Base-by-base conservation (phyloP, 176 grass and related monocot species). In the Zoysia japonica region DNA sequence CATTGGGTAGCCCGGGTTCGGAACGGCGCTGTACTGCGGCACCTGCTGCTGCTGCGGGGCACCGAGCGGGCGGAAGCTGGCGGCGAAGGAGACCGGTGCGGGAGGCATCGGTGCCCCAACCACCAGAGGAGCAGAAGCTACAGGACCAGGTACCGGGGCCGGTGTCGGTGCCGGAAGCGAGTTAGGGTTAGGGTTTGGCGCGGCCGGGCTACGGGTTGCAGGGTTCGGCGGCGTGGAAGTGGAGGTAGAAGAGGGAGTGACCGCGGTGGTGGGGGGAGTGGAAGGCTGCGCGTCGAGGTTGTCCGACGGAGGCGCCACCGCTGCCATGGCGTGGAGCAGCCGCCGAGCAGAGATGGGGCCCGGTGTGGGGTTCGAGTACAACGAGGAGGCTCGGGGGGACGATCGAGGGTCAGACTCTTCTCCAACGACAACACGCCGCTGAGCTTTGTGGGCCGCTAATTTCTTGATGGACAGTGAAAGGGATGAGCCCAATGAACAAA, bases 301-400 rank as follows among this genome's bases (percentile, higher is more conserved):
- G 82, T 89, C 87, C n/a, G 71, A 66, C 49, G 82, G 78, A 46
- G 87, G 82, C 77, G 82, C 87, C 15, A 89, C 59, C 72, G 87
- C 82, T 67, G 87, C 87, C 87, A 89, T 89, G 82, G 66, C 67
- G 46, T 39, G 28, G 28, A 28, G 28, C 28, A 28, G 28, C 28
- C 28, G 28, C 28, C 28, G 28, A 28, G 28, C 28, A 35, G 47
- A 2, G 47, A 47, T 37, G 65, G 49, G 38, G 67, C 55, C 28
- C 28, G 28, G 28, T 15, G 64, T 48, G 45, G 59, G 20, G 15
- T 47, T 78, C 9, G 67, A 72, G 52, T 61, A 62, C 50, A 43
- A 14, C 11, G 48, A 61, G 51, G 36, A 49, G 47, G 15, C 45
- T 43, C 53, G 40, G 47, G 7, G 11, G 47, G 50, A 64, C 28